Base-by-base conservation (phyloP, 768 basidiomycete species). In the Amanita fuliginea region DNA sequence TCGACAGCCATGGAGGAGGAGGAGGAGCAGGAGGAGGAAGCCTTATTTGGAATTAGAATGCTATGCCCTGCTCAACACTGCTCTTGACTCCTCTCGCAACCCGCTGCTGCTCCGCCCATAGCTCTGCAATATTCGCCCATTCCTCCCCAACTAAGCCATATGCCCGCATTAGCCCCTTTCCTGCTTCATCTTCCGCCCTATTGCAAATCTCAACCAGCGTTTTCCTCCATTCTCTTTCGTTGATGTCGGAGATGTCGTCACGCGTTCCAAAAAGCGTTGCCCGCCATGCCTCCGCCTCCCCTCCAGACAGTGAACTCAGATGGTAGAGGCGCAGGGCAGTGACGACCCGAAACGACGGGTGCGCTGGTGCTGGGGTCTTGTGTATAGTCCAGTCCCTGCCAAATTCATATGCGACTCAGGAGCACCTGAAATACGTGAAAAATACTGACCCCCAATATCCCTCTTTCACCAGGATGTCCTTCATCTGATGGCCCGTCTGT, bases 391-490 rank as follows among this genome's bases (percentile, higher is more conserved):
- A 94, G 51, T 90, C 78, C 22, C 93, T 94, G 60, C 34, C 30
- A 30, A 24, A 35, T 40, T 36, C 52, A 48, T 18, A 28, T 39
- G 39, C 5, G 41, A 50, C n/a, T n/a, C n/a, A n/a, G 30, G 46
- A 39, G 5, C 21, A 45, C 11, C 28, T 3, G 11, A 39, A 48
- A 50, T 50, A 51, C 33, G 9, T 14, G 18, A 39, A 40, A 35
- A 42, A 53, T 46, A 57, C 67, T 53, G 62, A 95, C 94, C 84
- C 82, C 89, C 90, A 95, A 61, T 95, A 97, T 2, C 80, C 79
- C 56, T 83, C 75, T 1, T 67, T 64, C 40, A 72, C 59, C 33
- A 98, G 71, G 0, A 75, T 56, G 4, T 69, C 65, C 56, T 72
- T 74, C 64, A 86, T 77, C 61, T 65, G 57, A 46, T 54, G 14